Evolutionary conservation across 2,329 filamentous ascomycete species (phyloP).

Genomic region (Epichloe elymi): DNA sequence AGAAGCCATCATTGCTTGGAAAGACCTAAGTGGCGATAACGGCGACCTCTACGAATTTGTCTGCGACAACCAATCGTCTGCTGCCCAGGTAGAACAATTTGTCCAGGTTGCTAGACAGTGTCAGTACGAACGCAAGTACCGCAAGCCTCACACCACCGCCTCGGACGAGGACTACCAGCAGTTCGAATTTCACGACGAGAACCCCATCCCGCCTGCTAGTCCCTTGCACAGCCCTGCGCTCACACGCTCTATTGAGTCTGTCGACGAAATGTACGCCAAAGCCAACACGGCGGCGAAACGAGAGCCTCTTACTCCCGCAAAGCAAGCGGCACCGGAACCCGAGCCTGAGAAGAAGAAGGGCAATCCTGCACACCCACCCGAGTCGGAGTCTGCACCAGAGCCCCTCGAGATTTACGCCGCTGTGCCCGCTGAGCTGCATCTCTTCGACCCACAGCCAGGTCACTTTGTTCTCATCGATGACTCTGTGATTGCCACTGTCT

Average conservation of each 20-base stretch:
- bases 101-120: slow-evolving; percentile 76
- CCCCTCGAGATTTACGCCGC: slow-evolving; percentile 60
- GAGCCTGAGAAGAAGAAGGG: background rate
- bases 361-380: background rate
- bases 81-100: slow-evolving; percentile 65
- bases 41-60: slow-evolving; percentile 98
- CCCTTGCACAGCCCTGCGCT: slow-evolving; percentile 46
- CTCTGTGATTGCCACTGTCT: slow-evolving; percentile 64
- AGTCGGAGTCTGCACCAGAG: slow-evolving; percentile 38
- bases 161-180: slow-evolving; percentile 68
- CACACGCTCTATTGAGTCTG: slow-evolving; percentile 39
- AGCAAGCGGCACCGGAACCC: slow-evolving; percentile 13
- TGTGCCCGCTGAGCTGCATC: slow-evolving; percentile 72
- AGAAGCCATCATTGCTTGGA: slow-evolving; percentile 85
- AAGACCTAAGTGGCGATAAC: slow-evolving; percentile 81
- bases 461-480: slow-evolving; percentile 73
- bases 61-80: slow-evolving; percentile 61
- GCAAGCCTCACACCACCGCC: slow-evolving; percentile 64
- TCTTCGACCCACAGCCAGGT: slow-evolving; percentile 81
- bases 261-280: slow-evolving; percentile 42
- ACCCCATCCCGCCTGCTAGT: slow-evolving; percentile 51
- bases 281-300: slow-evolving; percentile 36
- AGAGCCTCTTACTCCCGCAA: slow-evolving; percentile 19
- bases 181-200: slow-evolving; percentile 62
- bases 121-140: slow-evolving; percentile 94